A percentile compares a stretch with the other conserved stretches of the same genome.
These are phyloP conservation scores for Avena atlantica DNA, from an alignment of 176 grass and related monocot species.

Conservation along the genomic window DNA sequence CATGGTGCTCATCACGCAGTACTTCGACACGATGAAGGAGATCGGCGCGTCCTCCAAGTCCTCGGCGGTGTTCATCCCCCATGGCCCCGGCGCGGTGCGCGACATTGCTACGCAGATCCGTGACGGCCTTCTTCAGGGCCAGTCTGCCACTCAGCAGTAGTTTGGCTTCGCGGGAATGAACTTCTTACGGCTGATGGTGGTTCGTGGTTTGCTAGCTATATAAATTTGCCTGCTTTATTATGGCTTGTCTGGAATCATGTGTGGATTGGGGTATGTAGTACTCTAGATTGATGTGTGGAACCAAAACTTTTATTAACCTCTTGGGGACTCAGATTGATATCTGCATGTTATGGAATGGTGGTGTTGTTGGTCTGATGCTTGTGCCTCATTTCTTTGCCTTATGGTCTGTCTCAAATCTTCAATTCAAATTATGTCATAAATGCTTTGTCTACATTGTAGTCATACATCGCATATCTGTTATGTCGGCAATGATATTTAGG, in stretches of 20 bases:
- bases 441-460: too few species aligned
- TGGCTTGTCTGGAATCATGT: conserved; percentile 7
- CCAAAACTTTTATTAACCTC: background rate
- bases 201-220: conserved; percentile 1
- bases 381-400: background rate
- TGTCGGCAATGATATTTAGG: background rate
- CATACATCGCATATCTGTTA: background rate
- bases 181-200: background rate
- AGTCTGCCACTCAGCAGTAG: background rate
- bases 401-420: background rate
- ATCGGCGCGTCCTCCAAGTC: conserved; percentile 73
- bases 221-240: background rate
- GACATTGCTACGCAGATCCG: conserved; percentile 84
- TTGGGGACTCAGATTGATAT: background rate
- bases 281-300: conserved; percentile 1
- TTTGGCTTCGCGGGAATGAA: background rate
- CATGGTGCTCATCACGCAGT: conserved; percentile 90
- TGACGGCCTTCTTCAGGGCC: conserved; percentile 71
- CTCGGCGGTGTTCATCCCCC: conserved; percentile 76
- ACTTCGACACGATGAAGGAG: conserved; percentile 95
- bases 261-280: background rate
- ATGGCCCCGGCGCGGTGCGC: conserved; percentile 70
- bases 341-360: background rate
- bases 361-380: background rate
- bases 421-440: background rate